Conservation (phyloP, 768 basidiomycete genomes). For the Leccinum rimulosum region DNA sequence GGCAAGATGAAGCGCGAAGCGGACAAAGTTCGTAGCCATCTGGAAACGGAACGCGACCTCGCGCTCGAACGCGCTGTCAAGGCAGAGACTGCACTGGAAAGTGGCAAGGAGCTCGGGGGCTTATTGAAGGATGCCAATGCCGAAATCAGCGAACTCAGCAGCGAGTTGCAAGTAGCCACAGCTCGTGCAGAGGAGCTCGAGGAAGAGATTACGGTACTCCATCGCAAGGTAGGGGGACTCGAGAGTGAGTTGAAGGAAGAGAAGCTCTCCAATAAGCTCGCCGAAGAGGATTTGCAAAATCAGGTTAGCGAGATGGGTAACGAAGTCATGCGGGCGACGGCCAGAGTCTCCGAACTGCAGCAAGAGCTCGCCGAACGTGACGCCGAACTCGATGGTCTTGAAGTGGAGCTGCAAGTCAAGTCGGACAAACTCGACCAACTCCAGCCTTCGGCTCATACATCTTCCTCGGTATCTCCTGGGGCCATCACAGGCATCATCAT, state of each 20-base stretch:
- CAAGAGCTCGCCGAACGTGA: conserved; percentile 45
- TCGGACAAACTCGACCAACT: conserved; percentile 23
- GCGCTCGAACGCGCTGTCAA: conserved; percentile 60
- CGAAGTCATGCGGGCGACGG: conserved; percentile 31
- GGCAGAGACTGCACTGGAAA: conserved; percentile 62
- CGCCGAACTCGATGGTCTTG: conserved; percentile 24
- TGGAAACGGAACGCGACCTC: conserved; percentile 51
- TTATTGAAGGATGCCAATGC: conserved; percentile 67
- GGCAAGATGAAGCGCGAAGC: conserved; percentile 41
- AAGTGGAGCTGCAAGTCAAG: conserved; percentile 44
- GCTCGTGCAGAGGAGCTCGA: conserved; percentile 59
- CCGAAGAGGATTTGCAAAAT: conserved; percentile 38
- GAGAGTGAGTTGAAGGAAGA: conserved; percentile 59
- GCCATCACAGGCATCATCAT: conserved; percentile 23
- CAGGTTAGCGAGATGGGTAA: conserved; percentile 31
- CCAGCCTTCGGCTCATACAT: conserved; percentile 3
- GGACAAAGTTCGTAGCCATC: conserved; percentile 43
- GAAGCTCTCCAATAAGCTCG: conserved; percentile 39
- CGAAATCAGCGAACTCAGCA: conserved; percentile 50
- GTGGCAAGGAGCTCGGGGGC: conserved; percentile 64
- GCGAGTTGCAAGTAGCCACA: conserved; percentile 53
- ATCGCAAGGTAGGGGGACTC: conserved; percentile 51
- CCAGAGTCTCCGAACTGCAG: conserved; percentile 41
- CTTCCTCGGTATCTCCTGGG: conserved; percentile 8
- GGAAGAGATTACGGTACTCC: conserved; percentile 52